Base-by-base conservation (phyloP, 768 basidiomycete species). In the Hygrophoropsis aurantiaca region DNA sequence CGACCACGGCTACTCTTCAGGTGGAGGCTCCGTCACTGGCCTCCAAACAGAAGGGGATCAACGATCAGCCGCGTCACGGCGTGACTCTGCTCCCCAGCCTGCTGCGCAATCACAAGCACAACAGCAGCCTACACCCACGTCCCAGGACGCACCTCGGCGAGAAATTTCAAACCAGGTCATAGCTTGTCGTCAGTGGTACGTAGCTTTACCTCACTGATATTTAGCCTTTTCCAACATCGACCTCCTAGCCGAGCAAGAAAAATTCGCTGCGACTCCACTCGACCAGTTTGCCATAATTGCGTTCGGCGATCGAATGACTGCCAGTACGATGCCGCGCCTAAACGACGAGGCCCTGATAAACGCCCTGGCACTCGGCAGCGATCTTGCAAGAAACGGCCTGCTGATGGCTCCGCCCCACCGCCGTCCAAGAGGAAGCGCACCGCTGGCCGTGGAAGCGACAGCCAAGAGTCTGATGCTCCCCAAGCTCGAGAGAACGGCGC, bases 311-410 rank as follows among this genome's bases (percentile, higher is more conserved):
- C 79, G 55, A 87, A 88, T 66, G 74, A 76, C 45, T 91, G 89
- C 67, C 77, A 84, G 68, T 91, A 90, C 67, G 89, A 91, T 62
- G 71, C 80, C 23, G 84, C 78, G 46, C 88, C 88, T 57, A 89
- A 87, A 68, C 82, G 90, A 51, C 78, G 89, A 51, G 90, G 90
- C 3, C 89, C 89, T 52, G 89, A 91, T 77, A 90, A 89, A 70
- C 81, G 80, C 58, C 89, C 89, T 49, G 89, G 89, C 23, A 90
- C 87, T 48, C 79, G 88, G 52, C 85, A 88, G 63, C 78, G 89
- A 56, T 85, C 84, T 46, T 90, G 87, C 77, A 90, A 90, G 80
- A 90, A 88, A 74, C 75, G 86, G 49, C 77, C 80, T 27, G 67
- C 74, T 27, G 75, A 78, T 43, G 69, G 76, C 30, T 81, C 83